Base-by-base conservation (phyloP, 768 basidiomycete genomes). In the Suillus plorans region DNA sequence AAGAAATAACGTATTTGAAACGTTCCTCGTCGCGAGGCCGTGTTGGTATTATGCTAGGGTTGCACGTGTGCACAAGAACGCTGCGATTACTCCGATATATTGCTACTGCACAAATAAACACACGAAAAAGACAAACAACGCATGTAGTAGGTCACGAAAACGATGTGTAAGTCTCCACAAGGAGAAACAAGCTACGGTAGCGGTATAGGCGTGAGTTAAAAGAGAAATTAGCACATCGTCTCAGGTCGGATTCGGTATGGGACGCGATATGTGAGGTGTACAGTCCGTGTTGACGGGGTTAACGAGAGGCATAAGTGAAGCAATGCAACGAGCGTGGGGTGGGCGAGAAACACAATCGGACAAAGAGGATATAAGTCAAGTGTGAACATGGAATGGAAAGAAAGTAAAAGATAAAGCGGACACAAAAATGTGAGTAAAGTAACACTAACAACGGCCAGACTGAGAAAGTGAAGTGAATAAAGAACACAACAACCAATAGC, bases 401-500 rank as follows among this genome's bases (percentile, higher is more conserved):
- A 70, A 73, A 74, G 70, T 76, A 75, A 67, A 69, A 64, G 63
- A 69, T 68, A 65, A 69, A 75, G 68, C 12, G 62, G 71, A 70
- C 62, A 69, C 68, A 70, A 71, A 75, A 69, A 78, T 71, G 72
- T 70, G 67, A 60, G 72, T 73, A 77, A 74, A 42, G 70, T 71
- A 73, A 67, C 63, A 66, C 62, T 69, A 70, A 67, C 55, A 63
- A 61, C 64, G 47, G 61, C 39, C 25, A 59, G 36, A 71, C 66
- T 63, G 67, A 70, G 67, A 68, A 80, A 71, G 75, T 67, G 73
- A 77, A 81, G 77, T 74, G 73, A 80, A 83, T 83, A 84, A 84
- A 81, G 77, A 83, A 77, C 69, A 75, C 74, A 77, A 80, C 85
- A 87, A 86, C 84, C 84, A 86, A 86, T 80, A 86, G 84, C 86